Conservation (phyloP, 2,329 filamentous ascomycete genomes). For the Lachnellula hyalina region DNA sequence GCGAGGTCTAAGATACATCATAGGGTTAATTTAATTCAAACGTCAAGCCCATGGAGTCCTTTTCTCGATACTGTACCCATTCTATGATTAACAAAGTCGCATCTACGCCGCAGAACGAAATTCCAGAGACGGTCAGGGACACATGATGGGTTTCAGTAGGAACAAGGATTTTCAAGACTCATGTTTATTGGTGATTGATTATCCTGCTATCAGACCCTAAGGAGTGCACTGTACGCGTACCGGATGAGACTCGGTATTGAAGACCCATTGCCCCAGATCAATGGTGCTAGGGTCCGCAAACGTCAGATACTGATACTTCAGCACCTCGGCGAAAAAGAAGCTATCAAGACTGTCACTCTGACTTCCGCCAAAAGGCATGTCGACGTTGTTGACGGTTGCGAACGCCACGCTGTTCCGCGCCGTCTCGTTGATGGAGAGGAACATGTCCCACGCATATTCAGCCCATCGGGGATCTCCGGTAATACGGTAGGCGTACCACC, state of each 20-base stretch:
- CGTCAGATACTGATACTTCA: conserved; percentile 77
- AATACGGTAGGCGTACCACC: conserved; percentile 77
- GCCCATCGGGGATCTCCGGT: conserved; percentile 70
- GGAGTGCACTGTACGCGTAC: conserved; percentile 1
- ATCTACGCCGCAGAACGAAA: too few species aligned
- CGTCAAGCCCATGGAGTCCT: too few species aligned
- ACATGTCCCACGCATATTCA: conserved; percentile 75
- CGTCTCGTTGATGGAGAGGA: conserved; percentile 57
- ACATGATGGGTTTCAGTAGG: too few species aligned
- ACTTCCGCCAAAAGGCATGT: conserved; percentile 50
- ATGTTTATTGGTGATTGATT: too few species aligned
- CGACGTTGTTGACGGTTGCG: conserved; percentile 59
- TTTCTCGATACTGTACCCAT: too few species aligned
- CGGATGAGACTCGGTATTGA: conserved; percentile 16
- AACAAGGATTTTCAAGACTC: too few species aligned
- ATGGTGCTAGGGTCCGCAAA: conserved; percentile 59
- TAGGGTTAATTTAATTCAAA: too few species aligned
- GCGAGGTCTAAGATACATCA: too few species aligned
- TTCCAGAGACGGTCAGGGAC: too few species aligned
- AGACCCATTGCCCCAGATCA: conserved; percentile 53
- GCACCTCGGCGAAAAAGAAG: conserved; percentile 77
- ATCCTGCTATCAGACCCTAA: background rate
- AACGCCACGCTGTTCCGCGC: conserved; percentile 60
- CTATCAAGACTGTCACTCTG: conserved; percentile 69
- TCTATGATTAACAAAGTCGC: too few species aligned